Evolutionary conservation across 768 basidiomycete species (phyloP), one percentile per base, ranked within the genome.

Genomic region (Cubamyces lactineus): DNA sequence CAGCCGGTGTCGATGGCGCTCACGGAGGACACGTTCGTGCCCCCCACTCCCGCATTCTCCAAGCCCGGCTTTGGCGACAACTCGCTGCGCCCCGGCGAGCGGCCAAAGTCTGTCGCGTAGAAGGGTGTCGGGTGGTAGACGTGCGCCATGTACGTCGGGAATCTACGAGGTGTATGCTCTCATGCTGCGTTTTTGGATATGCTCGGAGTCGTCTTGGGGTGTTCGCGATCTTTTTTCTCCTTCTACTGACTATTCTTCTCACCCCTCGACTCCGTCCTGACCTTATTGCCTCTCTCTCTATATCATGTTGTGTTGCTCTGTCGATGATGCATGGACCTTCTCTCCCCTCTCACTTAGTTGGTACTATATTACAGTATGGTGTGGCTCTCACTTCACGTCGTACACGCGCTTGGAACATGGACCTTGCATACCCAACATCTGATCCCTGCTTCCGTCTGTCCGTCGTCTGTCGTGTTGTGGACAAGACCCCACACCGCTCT

Each of bases 1-100:
- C 78, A 89, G 69, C 89, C 90, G 2, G 88, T 92, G 55, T 90
- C 89, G 23, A 85, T 86, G 72, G 74, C 75, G 41, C 69, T 75
- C 52, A 72, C 71, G 21, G 75, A 76, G 19, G 75, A 76, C 68
- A 73, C 75, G 19, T 76, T 76, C 64, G 69, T 72, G 8, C 74
- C 75, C 34, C 75, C 76, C 38, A 70, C 70, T 5, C 74, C 76
- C 2, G 69, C 74, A 15, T 76, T 75, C 71, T 62, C 66, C 26
- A 66, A 67, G 56, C 68, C 67, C 6, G 69, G 67, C 63, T 65
- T 63, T 55, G 66, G 61, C 43, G 65, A 56, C 40, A 61, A 34
- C 58, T 26, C 52, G 28, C 56, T 58, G 34, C 61, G 53, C 21
- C 30, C 63, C 48, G 77, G 72, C 28, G 75, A 77, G 51, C 71